Percentiles rank a stretch among this genome's conserved stretches.
phyloP scores from a whole-genome alignment of 2,329 filamentous ascomycete species.

The Xylariaceae sp. region DNA sequence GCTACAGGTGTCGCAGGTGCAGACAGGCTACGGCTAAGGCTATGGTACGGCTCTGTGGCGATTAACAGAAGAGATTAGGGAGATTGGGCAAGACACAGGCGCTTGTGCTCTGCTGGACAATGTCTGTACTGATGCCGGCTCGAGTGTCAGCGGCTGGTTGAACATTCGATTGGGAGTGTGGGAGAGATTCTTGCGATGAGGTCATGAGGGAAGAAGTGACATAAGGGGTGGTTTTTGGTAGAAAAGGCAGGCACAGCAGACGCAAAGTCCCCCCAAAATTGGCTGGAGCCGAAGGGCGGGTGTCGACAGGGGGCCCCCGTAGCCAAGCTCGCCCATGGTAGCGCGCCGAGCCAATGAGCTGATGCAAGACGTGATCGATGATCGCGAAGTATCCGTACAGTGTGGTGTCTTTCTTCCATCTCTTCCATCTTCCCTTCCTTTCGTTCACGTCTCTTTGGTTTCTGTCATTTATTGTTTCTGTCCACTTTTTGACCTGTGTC shows the following conservation, averaged over 20 bases:
- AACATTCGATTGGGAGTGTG: conserved; percentile 15
- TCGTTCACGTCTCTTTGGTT: no score
- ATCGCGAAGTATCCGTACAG: conserved; percentile 26
- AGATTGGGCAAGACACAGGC: no score
- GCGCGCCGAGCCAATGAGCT: conserved; percentile 19
- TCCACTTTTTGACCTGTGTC: no score
- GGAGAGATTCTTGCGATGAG: conserved; percentile 31
- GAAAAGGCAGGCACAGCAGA: conserved; percentile 32
- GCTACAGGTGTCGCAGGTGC: conserved; percentile 8
- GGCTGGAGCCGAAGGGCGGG: conserved; percentile 10
- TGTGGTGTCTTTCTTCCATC: conserved; percentile 7
- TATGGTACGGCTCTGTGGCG: no score
- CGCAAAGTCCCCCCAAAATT: conserved; percentile 30
- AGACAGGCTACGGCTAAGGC: no score
- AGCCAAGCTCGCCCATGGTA: no score
- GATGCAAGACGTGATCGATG: conserved; percentile 24
- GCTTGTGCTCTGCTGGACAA: no score
- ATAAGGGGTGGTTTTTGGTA: conserved; percentile 34
- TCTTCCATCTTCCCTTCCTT: no score
- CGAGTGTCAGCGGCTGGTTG: neutral
- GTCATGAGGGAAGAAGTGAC: conserved; percentile 36
- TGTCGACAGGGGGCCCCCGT: conserved; percentile 5
- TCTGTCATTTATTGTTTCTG: no score
- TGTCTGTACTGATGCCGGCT: conserved; percentile 4
- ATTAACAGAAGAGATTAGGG: no score